Evolutionary conservation across 192 early-diverging fungal genomes (phyloP).

Genomic region (Coemansia biformis): DNA sequence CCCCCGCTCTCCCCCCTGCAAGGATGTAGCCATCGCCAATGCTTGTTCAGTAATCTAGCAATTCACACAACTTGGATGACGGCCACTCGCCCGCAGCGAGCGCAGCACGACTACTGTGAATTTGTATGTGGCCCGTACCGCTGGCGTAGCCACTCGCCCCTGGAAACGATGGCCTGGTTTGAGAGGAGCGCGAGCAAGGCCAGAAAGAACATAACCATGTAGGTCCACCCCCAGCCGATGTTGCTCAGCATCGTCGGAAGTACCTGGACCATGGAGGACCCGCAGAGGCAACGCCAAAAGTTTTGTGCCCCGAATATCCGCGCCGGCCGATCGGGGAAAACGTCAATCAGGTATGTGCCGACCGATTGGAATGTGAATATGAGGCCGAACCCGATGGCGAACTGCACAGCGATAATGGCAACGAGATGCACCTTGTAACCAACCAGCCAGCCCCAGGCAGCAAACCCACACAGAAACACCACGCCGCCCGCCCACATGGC

Average conservation of each 20-base stretch:
- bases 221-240: slow-evolving; percentile 49
- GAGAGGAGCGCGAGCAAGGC: slow-evolving; percentile 13
- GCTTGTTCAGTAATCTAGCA: too few relatives aligned
- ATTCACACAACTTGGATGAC: too few relatives aligned
- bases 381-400: slow-evolving; percentile 42
- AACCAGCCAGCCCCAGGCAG: slow-evolving; percentile 41
- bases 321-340: slow-evolving; percentile 40
- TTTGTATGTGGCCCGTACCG: slow-evolving; percentile 18
- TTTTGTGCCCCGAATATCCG: slow-evolving; percentile 42
- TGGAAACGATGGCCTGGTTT: slow-evolving; percentile 25
- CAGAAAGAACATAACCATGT: slow-evolving; percentile 35
- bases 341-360: slow-evolving; percentile 43
- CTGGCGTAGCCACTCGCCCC: slow-evolving; percentile 23
- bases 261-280: slow-evolving; percentile 34
- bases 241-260: slow-evolving; percentile 37
- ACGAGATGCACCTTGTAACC: slow-evolving; percentile 20
- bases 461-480: slow-evolving; percentile 24
- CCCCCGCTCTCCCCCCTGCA: too few relatives aligned
- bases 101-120: neutral
- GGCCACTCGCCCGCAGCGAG: too few relatives aligned
- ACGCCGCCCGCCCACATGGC: slow-evolving; percentile 28
- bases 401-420: slow-evolving; percentile 31
- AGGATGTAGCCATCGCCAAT: too few relatives aligned
- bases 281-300: slow-evolving; percentile 45
- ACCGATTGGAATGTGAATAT: slow-evolving; percentile 33